Evolutionary conservation across 2,329 filamentous ascomycete genomes (phyloP).

Genomic region (Nothomitra cinnamomea): DNA sequence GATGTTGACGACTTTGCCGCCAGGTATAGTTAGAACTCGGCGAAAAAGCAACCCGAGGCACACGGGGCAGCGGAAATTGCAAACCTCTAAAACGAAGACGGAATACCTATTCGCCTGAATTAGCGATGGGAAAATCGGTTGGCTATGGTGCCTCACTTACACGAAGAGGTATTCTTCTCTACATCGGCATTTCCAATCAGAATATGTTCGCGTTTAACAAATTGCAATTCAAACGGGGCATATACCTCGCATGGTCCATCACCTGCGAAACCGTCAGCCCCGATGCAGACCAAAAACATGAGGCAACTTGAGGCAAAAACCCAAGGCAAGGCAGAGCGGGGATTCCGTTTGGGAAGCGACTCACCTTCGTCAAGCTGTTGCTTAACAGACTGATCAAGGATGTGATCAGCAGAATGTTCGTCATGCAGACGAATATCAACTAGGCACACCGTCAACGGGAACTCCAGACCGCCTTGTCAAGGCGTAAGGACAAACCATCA

Average conservation of each 20-base stretch:
- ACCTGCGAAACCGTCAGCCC: constrained; percentile 25
- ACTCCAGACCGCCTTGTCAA: neutral
- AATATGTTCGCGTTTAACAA: neutral
- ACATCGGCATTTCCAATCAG: constrained; percentile 2
- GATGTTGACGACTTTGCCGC: constrained; percentile 38
- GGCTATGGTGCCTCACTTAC: constrained; percentile 45
- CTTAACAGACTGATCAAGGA: constrained; percentile 63
- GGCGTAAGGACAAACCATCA: constrained; percentile 26
- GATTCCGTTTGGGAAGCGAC: constrained; percentile 10
- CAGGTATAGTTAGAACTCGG: neutral
- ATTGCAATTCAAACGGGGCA: constrained; percentile 23
- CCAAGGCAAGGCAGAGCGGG: neutral
- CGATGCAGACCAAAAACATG: neutral
- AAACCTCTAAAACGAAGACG: constrained; percentile 36
- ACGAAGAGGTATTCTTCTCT: constrained; percentile 66
- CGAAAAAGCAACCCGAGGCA: neutral
- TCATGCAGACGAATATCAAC: constrained; percentile 60
- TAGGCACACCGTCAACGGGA: constrained; percentile 9
- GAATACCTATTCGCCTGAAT: constrained; percentile 26
- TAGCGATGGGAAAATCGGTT: neutral
- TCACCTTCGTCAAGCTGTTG: constrained; percentile 50
- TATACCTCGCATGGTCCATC: constrained; percentile 35
- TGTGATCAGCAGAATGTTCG: constrained; percentile 63
- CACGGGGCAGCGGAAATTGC: constrained; percentile 5
- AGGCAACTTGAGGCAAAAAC: neutral